A percentile compares a stretch with the other conserved stretches of the same genome.
Evolutionary conservation across 2,329 filamentous ascomycete species (phyloP).

Genomic region (Penicillium olsonii): DNA sequence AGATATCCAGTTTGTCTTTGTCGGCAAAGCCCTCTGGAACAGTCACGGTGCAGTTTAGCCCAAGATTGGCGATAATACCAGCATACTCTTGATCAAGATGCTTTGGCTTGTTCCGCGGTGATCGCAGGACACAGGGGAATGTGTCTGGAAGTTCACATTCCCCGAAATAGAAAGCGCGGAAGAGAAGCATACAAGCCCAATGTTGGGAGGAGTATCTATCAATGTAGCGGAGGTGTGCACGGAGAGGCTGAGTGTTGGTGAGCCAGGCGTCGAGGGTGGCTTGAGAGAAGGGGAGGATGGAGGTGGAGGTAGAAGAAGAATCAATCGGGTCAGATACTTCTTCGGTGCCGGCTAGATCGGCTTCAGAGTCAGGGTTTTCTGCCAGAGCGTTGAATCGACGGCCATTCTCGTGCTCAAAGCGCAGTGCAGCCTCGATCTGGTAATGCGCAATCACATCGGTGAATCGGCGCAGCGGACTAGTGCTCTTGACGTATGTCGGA

Average conservation of each 20-base stretch:
- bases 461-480: slow-evolving; percentile 63
- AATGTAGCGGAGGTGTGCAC: slow-evolving; percentile 45
- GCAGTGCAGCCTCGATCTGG: slow-evolving; percentile 64
- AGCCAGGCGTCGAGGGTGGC: slow-evolving; percentile 53
- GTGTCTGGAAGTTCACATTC: slow-evolving; percentile 54
- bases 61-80: slow-evolving; percentile 34
- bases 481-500: slow-evolving; percentile 58
- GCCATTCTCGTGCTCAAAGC: slow-evolving; percentile 54
- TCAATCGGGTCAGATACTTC: neutral
- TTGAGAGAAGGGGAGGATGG: slow-evolving; percentile 53
- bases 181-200: slow-evolving; percentile 58
- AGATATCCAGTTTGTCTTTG: slow-evolving; percentile 28
- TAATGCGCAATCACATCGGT: slow-evolving; percentile 63
- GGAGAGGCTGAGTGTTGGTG: slow-evolving; percentile 43
- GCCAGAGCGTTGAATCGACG: slow-evolving; percentile 40
- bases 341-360: neutral
- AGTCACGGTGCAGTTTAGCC: slow-evolving; percentile 32
- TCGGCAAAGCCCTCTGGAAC: slow-evolving; percentile 25
- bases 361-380: slow-evolving; percentile 15
- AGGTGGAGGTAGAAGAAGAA: slow-evolving; percentile 1
- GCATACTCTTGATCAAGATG: slow-evolving; percentile 28
- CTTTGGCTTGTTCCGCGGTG: slow-evolving; percentile 23
- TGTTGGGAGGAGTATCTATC: slow-evolving; percentile 39
- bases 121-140: slow-evolving; percentile 42
- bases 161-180: slow-evolving; percentile 59